Conservation (phyloP, 371 early-diverging fungal species). For the Apophysomyces trapeziformis region DNA sequence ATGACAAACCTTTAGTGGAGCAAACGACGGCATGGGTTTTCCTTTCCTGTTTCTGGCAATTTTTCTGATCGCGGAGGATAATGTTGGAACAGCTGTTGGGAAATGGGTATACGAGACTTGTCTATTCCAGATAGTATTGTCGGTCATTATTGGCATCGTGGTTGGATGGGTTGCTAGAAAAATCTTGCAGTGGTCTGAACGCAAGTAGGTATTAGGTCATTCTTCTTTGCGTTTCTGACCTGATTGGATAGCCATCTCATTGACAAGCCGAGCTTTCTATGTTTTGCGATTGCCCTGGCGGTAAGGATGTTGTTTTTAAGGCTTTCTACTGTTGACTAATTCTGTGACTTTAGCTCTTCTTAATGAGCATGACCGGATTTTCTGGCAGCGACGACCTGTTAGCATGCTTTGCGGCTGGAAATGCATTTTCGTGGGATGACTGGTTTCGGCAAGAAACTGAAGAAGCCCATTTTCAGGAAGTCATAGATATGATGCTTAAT, state of each 20-base stretch:
- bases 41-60: slow-evolving; percentile 89
- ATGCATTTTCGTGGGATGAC: slow-evolving; percentile 88
- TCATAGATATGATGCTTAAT: slow-evolving; percentile 90
- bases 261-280: slow-evolving; percentile 91
- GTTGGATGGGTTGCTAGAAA: slow-evolving; percentile 81
- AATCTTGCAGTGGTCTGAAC: slow-evolving; percentile 76
- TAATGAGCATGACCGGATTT: slow-evolving; percentile 79
- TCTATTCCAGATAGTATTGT: slow-evolving; percentile 78
- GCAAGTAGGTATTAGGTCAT: slow-evolving; percentile 42
- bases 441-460: slow-evolving; percentile 89
- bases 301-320: slow-evolving; percentile 38
- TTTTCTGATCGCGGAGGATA: slow-evolving; percentile 65
- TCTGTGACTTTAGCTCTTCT: slow-evolving; percentile 55
- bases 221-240: neutral
- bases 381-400: slow-evolving; percentile 88
- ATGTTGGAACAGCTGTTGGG: slow-evolving; percentile 68
- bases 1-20: slow-evolving; percentile 56
- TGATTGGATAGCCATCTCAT: slow-evolving; percentile 67
- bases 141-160: slow-evolving; percentile 76
- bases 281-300: slow-evolving; percentile 89
- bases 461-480: slow-evolving; percentile 89
- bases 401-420: slow-evolving; percentile 91
- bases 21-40: slow-evolving; percentile 87
- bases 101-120: slow-evolving; percentile 81
- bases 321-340: neutral